Evolutionary conservation across 2,329 filamentous ascomycete genomes (phyloP).

Genomic region (Apiospora marii): DNA sequence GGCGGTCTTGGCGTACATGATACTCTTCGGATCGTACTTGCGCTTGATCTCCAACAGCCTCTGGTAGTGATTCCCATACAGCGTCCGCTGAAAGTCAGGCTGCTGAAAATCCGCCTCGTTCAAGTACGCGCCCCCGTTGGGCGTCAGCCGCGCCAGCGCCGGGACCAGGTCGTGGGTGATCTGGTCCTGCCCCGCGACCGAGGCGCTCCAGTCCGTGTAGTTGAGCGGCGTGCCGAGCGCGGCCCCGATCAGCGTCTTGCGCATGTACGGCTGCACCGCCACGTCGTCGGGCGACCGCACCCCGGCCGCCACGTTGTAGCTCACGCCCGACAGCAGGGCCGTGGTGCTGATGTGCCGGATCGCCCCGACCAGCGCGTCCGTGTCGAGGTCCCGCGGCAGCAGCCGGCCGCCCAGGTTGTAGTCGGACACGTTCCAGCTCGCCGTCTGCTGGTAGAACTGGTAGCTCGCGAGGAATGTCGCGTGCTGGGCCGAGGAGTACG

Average conservation of each 20-base stretch:
- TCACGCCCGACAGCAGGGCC: constrained; percentile 24
- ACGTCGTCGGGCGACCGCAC: constrained; percentile 25
- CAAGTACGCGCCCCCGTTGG: not conserved
- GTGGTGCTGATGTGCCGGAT: constrained; percentile 28
- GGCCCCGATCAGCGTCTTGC: constrained; percentile 28
- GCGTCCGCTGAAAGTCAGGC: not conserved
- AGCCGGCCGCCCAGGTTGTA: constrained; percentile 30
- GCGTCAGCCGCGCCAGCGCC: not conserved
- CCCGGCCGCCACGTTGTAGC: constrained; percentile 26
- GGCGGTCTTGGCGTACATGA: constrained; percentile 50
- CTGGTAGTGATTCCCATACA: not conserved
- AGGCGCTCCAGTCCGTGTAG: constrained; percentile 28
- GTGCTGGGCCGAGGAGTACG: constrained; percentile 27
- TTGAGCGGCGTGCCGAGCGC: constrained; percentile 26
- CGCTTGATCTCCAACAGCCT: constrained; percentile 47
- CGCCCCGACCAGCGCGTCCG: constrained; percentile 25
- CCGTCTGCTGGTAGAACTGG: constrained; percentile 15
- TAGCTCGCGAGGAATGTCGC: constrained; percentile 27
- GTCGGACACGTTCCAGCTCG: constrained; percentile 32
- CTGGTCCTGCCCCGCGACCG: constrained; percentile 26
- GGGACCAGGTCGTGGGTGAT: constrained; percentile 31
- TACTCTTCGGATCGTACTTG: constrained; percentile 47
- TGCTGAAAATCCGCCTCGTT: not conserved
- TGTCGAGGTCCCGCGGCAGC: constrained; percentile 29
- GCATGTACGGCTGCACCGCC: constrained; percentile 30